These are phyloP conservation scores for Xylaria flabelliformis DNA, from an alignment of 495 filamentous ascomycete species.

Conservation along the genomic window DNA sequence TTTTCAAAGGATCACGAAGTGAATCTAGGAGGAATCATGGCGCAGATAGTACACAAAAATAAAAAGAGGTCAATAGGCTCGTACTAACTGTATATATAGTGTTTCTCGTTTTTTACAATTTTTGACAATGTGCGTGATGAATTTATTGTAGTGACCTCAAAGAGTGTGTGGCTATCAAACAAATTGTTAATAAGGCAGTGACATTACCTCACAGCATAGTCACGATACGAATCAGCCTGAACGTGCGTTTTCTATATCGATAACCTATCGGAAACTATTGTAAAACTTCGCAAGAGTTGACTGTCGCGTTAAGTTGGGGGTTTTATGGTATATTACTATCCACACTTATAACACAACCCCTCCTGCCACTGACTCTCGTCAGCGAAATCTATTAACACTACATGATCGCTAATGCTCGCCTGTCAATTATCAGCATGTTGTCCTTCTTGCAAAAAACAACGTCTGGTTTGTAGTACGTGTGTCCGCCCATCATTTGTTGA, in stretches of 20 bases:
- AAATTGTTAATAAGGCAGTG: neutral
- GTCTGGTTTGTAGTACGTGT: neutral
- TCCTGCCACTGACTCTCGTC: neutral
- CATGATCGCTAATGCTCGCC: slow-evolving; percentile 20
- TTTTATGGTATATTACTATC: slow-evolving; percentile 24
- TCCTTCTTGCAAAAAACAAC: slow-evolving; percentile 10
- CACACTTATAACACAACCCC: slow-evolving; percentile 20
- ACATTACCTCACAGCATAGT: neutral
- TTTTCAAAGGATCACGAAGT: neutral
- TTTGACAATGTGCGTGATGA: neutral
- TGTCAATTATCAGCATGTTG: slow-evolving; percentile 18
- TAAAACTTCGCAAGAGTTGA: slow-evolving; percentile 1
- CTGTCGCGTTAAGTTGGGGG: neutral
- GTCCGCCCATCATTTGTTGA: slow-evolving; percentile 12
- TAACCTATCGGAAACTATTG: slow-evolving; percentile 2
- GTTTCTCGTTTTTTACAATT: too few relatives aligned
- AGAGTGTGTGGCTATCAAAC: neutral
- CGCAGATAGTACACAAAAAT: neutral
- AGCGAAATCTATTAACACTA: slow-evolving; percentile 27
- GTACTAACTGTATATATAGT: too few relatives aligned
- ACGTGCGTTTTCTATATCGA: neutral
- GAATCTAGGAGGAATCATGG: neutral
- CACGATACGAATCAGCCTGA: neutral
- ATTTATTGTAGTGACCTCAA: neutral
- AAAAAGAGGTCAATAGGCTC: neutral